These are phyloP conservation scores for Francoa sonchifolia DNA, from an alignment of 441 rosid genomes.

Conservation along the genomic window DNA sequence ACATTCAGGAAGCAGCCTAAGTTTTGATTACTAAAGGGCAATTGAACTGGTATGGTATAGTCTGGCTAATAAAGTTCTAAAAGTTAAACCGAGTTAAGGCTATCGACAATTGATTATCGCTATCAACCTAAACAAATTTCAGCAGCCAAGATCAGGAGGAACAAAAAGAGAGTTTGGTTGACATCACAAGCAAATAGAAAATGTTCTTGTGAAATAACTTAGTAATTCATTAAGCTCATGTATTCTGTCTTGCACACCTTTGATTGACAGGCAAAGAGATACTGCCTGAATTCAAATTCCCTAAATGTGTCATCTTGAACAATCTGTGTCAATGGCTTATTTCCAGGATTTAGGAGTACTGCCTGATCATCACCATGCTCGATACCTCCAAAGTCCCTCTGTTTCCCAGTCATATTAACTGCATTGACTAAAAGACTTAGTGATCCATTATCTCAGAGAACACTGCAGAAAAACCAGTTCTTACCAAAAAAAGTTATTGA, in stretches of 20 bases:
- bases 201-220: no score
- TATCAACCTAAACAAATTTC: background rate
- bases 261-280: conserved; percentile 90
- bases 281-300: conserved; percentile 92
- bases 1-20: no score
- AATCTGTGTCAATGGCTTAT: conserved; percentile 60
- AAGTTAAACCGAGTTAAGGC: no score
- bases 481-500: no score
- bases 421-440: conserved; percentile 22
- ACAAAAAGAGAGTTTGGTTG: no score
- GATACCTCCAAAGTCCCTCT: conserved; percentile 80
- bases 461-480: conserved; percentile 11
- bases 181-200: no score
- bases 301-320: conserved; percentile 93
- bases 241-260: conserved; percentile 42
- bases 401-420: conserved; percentile 67
- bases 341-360: conserved; percentile 64
- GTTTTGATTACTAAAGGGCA: no score
- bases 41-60: no score
- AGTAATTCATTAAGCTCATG: no score
- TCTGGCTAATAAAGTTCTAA: conserved; percentile 1
- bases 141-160: background rate
- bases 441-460: conserved; percentile 9
- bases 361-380: conserved; percentile 93
- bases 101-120: background rate